Evolutionary conservation across 2,329 filamentous ascomycete genomes (phyloP), one percentile per base, ranked within the genome.

Genomic region (Aspergillus pseudonomiae): DNA sequence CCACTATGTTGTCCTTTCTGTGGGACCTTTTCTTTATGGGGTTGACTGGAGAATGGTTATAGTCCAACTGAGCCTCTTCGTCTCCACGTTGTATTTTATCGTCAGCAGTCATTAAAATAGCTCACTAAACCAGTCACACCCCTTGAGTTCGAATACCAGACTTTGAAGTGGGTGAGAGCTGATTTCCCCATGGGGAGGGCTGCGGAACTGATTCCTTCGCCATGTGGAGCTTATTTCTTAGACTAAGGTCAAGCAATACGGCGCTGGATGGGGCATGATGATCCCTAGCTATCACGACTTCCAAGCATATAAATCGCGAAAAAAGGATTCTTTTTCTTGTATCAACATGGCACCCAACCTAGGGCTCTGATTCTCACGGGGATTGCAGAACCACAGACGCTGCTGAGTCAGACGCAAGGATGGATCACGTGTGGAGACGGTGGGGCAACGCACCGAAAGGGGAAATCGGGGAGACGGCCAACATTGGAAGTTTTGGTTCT

Each of bases 401-500:
- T 21, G 61, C 61, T 65, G 61, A 66, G 61, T 66, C 60, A 65
- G 43, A 28, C 12, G 14, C 9, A 39, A 46, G 46, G n/a, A 55
- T 24, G 52, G 26, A 60, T 64, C 69, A 70, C 67, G 67, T 70
- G 68, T 61, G 19, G 28, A n/a, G n/a, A 4, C 24, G 30, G 65
- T 62, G 62, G 67, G 62, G 64, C 48, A 58, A 41, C 43, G 12
- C 24, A 36, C 68, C 45, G 63, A 55, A 69, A 67, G 30, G 45
- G 68, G 69, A 64, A 71, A 70, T 67, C 69, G 68, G 68, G 65
- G 57, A 61, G 62, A 56, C 52, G 54, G 60, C 64, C 55, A 68
- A 63, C 66, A 71, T 71, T 71, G 68, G 69, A 66, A 48, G 66
- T 41, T 36, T 55, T 54, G 45, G 46, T 59, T 58, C 60, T 62